phyloP scores from a whole-genome alignment of 345 rosid genomes.

The Salix caprea region DNA sequence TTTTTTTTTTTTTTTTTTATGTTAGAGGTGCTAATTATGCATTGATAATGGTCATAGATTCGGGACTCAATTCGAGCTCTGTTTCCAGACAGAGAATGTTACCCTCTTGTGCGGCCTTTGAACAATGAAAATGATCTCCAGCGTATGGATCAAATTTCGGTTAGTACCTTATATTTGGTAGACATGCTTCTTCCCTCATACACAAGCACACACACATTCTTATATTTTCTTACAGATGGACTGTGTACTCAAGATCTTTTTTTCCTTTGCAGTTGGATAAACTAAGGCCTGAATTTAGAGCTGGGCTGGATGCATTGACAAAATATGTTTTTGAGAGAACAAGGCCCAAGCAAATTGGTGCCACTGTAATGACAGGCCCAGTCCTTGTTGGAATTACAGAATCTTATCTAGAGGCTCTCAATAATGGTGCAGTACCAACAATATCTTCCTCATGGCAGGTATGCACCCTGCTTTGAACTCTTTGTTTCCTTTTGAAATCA shows the following conservation, averaged over 20 bases:
- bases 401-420: slow-evolving; percentile 89
- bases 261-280: slow-evolving; percentile 54
- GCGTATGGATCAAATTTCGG: slow-evolving; percentile 77
- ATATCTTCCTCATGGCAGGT: slow-evolving; percentile 99
- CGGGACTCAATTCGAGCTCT: slow-evolving; percentile 88
- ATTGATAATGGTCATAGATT: slow-evolving; percentile 42
- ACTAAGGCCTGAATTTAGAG: slow-evolving; percentile 76
- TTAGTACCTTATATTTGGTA: slow-evolving; percentile 35
- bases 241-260: not conserved
- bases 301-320: slow-evolving; percentile 89
- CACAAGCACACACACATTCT: not conserved
- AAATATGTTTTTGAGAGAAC: slow-evolving; percentile 96
- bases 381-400: slow-evolving; percentile 82
- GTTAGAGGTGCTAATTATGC: slow-evolving; percentile 17
- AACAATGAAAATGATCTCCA: slow-evolving; percentile 85
- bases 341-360: slow-evolving; percentile 91
- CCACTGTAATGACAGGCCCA: slow-evolving; percentile 89
- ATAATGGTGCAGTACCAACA: slow-evolving; percentile 97
- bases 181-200: not conserved
- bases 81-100: slow-evolving; percentile 96
- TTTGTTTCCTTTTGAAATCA: not conserved
- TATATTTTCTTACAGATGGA: not conserved
- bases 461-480: slow-evolving; percentile 20
- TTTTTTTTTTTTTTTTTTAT: not conserved
- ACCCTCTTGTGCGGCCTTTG: slow-evolving; percentile 84